phyloP scores from a whole-genome alignment of 2,329 filamentous ascomycete species.

The Epichloe gansuensis region DNA sequence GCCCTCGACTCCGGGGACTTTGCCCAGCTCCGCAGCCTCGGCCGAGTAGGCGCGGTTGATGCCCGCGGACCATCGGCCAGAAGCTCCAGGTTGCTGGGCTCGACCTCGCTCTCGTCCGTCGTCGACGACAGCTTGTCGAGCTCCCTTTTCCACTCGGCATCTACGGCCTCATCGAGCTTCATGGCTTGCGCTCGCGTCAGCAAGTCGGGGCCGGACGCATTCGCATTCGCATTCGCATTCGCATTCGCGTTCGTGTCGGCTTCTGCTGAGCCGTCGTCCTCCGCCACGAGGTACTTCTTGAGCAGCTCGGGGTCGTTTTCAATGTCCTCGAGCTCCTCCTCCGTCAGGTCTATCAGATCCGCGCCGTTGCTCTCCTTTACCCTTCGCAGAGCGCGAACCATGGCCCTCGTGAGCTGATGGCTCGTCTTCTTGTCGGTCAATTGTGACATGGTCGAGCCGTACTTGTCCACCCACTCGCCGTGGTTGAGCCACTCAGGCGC shows the following conservation, averaged over 20 bases:
- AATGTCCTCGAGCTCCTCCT: conserved; percentile 32
- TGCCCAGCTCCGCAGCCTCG: conserved; percentile 37
- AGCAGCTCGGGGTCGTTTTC: conserved; percentile 28
- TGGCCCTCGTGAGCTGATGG: conserved; percentile 29
- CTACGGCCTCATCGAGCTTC: conserved; percentile 26
- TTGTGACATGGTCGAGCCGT: conserved; percentile 35
- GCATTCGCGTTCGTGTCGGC: conserved; percentile 16
- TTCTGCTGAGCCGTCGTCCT: conserved; percentile 15
- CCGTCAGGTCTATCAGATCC: conserved; percentile 36
- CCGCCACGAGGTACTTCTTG: conserved; percentile 24
- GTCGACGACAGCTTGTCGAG: conserved; percentile 21
- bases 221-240: conserved; percentile 13
- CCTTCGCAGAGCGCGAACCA: conserved; percentile 29
- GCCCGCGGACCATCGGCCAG: conserved; percentile 25
- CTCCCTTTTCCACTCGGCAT: conserved; percentile 25
- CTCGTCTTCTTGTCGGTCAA: conserved; percentile 31
- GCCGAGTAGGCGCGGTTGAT: conserved; percentile 26
- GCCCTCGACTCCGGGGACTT: conserved; percentile 40
- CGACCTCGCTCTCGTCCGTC: conserved; percentile 19
- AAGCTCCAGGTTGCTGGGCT: conserved; percentile 24
- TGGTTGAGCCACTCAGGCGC: conserved; percentile 46
- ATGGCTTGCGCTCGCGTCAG: conserved; percentile 23
- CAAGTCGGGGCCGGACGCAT: conserved; percentile 14
- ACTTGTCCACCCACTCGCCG: conserved; percentile 46
- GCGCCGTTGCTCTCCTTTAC: conserved; percentile 30